phyloP scores from a whole-genome alignment of 495 filamentous ascomycete genomes.

The Niebla homalea region DNA sequence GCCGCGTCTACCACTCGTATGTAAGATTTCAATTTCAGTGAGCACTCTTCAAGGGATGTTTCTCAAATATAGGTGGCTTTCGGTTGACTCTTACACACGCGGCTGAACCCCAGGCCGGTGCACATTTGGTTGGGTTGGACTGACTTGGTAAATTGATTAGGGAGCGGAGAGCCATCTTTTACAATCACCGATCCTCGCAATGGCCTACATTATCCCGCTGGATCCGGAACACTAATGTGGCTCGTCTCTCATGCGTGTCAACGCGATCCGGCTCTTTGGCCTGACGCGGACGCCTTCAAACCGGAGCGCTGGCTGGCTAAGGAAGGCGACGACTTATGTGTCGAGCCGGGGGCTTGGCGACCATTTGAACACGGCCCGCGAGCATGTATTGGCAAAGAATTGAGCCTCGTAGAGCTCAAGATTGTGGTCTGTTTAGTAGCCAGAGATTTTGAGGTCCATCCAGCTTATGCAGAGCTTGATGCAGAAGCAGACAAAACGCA shows the following conservation, averaged over 20 bases:
- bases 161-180: slow-evolving; percentile 20
- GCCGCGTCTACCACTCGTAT: slow-evolving; percentile 28
- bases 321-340: slow-evolving; percentile 4
- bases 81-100: no score
- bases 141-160: no score
- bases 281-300: slow-evolving; percentile 19
- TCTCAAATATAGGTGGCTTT: no score
- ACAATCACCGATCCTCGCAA: slow-evolving; percentile 21
- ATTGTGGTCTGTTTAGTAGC: slow-evolving; percentile 23
- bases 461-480: slow-evolving; percentile 16
- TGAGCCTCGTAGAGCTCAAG: slow-evolving; percentile 31
- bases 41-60: no score
- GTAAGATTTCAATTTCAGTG: no score
- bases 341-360: slow-evolving; percentile 19
- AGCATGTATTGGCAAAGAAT: slow-evolving; percentile 38
- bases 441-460: slow-evolving; percentile 8
- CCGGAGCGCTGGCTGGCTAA: slow-evolving; percentile 25
- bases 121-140: no score
- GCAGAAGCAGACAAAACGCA: not conserved
- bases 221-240: not conserved
- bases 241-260: slow-evolving; percentile 4
- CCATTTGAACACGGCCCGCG: slow-evolving; percentile 37
- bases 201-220: no score
- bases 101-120: no score
- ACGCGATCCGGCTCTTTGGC: not conserved